Base-by-base conservation (phyloP, 2,329 filamentous ascomycete genomes). In the Rutstroemia sp. region DNA sequence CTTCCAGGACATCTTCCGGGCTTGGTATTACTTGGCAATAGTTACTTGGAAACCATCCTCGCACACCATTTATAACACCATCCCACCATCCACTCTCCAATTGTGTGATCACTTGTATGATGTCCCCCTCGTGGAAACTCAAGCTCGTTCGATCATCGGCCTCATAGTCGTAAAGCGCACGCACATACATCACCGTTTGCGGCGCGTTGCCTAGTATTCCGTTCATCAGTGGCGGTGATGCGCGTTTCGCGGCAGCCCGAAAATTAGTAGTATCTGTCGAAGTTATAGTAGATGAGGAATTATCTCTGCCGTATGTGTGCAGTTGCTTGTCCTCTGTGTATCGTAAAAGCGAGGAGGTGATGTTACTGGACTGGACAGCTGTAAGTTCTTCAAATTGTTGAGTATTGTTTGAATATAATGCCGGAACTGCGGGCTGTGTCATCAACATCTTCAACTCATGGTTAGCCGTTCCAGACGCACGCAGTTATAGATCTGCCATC, bases 1-100 rank as follows among this genome's bases (percentile, higher is more conserved):
- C 75, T 54, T 89, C 84, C 44, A 81, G 79, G 30, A 87, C 77
- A 60, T 95, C 88, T 64, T 89, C 87, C 51, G 87, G 81, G 65
- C 84, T 85, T 58, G 84, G 82, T 65, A 97, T 87, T 61, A 94
- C 84, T 63, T 90, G 86, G 75, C 94, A 97, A 75, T 99, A 99
- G 73, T 99, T 99, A 78, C 92, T 97, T 39, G 94, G 94, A 72
- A 99, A 99, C 94, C 94, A 99, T 70, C 94, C 94, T 70, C 94
- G 86, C 64, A 96, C 88, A 58, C 92, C 90, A 68, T 96, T 94
- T 71, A 99, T 96, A 56, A 99, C 90, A 49, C 94, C 94, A 75
- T 99, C 94, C 94, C 94, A 99, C 94, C 94, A 99, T 56, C 94
- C 94, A 68, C 92, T 97, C 73, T 99, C 94, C 57, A 97, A 80